Evolutionary conservation across 108 stramenopile species (phyloP), one percentile per base, ranked within the genome.

Genomic region (Nitzschia inconspicua): DNA sequence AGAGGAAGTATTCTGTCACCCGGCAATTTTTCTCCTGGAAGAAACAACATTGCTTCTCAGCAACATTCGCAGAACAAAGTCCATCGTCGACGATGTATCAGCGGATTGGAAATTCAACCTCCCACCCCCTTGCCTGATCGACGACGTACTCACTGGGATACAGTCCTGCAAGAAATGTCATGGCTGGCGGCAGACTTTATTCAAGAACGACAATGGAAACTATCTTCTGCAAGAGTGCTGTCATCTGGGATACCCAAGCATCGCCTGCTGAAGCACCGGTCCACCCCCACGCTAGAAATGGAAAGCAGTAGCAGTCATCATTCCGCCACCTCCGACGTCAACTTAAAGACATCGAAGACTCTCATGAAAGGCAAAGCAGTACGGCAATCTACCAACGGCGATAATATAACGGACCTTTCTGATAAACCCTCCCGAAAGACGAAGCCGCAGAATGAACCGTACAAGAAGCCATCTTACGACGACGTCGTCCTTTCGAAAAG

Each of bases 161-260:
- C 42, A 30, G 23, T 95, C 14, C 48, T 95, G 44, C 79, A 93
- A 42, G 94, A 95, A 73, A 93, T 95, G 91, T 53, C 69, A 60
- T 95, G 91, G 88, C 59, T 91, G 65, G 79, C 89, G 10, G 73
- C 84, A 3, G 94, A 95, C 71, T 95, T 93, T 69, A 75, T 78
- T 30, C 84, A 89, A 63, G 95, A 95, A 62, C 66, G 89, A 7
- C 89, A 91, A 60, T 95, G 90, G 88, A 95, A 95, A 72, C 30
- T 62, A 20, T 78, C 84, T 2, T 54, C 47, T 27, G 78, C 71
- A 16, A 73, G 77, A 53, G 51, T 65, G 1, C 22, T 87, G 9
- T 62, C 79, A 13, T 40, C 56, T 13, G 49, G 54, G 18, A 48
- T 80, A 9, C 31, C 34, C 2, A 2, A 29, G 6, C 28, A 48